Conservation (phyloP, 2,329 filamentous ascomycete genomes). For the Talaromyces islandicus region DNA sequence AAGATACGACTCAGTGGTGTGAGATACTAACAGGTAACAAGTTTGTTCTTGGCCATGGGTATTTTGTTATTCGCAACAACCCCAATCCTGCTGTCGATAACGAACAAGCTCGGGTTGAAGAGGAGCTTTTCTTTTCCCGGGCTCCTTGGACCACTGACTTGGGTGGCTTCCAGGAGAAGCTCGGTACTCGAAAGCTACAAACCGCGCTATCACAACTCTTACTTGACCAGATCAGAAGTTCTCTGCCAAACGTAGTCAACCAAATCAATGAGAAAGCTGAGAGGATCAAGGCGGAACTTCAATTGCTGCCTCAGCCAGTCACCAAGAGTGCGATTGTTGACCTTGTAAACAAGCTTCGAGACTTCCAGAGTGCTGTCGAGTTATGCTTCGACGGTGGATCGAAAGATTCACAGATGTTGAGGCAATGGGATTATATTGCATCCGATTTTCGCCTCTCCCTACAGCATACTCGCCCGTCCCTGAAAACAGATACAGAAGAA, state of each 20-base stretch:
- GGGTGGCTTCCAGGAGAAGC: constrained; percentile 33
- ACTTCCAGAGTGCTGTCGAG: constrained; percentile 52
- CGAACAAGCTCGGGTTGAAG: constrained; percentile 41
- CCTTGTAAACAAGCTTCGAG: constrained; percentile 53
- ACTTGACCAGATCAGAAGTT: constrained; percentile 40
- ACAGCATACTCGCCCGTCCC: constrained; percentile 37
- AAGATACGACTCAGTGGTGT: constrained; percentile 54
- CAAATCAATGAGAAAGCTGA: constrained; percentile 44
- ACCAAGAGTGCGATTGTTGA: constrained; percentile 58
- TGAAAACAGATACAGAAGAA: constrained; percentile 24
- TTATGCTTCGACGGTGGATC: constrained; percentile 49
- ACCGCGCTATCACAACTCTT: constrained; percentile 43
- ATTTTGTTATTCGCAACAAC: constrained; percentile 66
- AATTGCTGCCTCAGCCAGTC: constrained; percentile 60
- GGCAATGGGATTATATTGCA: constrained; percentile 40
- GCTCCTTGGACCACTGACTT: constrained; percentile 44
- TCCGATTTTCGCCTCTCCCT: constrained; percentile 47
- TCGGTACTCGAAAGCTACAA: constrained; percentile 50
- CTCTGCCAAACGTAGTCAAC: constrained; percentile 26
- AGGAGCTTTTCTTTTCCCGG: constrained; percentile 45
- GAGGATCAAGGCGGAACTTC: constrained; percentile 51
- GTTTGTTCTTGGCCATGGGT: constrained; percentile 65
- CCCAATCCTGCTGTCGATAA: constrained; percentile 41
- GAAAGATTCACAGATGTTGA: constrained; percentile 35
- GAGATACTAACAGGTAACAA: constrained; percentile 57